phyloP scores from a whole-genome alignment of 1,284 basidiomycete species.

The Stygiomarasmius scandens region DNA sequence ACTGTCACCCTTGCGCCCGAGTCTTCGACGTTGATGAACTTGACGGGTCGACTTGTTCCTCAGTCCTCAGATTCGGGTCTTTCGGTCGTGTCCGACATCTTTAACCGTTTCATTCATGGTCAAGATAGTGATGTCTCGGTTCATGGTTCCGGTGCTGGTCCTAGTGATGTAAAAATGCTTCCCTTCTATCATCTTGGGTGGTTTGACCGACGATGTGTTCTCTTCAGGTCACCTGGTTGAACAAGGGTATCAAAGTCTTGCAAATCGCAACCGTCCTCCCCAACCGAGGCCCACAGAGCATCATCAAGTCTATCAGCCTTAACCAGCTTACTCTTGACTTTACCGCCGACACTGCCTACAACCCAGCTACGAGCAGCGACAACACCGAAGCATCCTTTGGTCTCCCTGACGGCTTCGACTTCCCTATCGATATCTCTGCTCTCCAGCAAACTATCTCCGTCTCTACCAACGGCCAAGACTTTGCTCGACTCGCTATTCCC shows the following conservation, averaged over 20 bases:
- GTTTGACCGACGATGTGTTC: conserved; percentile 1
- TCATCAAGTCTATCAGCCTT: conserved; percentile 70
- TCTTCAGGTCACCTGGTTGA: conserved; percentile 70
- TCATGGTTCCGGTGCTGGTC: conserved; percentile 65
- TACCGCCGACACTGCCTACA: conserved; percentile 55
- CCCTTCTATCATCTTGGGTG: too few species aligned
- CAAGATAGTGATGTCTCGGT: conserved; percentile 64
- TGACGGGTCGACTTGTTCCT: conserved; percentile 69
- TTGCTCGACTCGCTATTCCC: conserved; percentile 68
- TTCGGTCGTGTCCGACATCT: conserved; percentile 63
- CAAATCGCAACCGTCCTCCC: conserved; percentile 64
- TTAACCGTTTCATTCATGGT: conserved; percentile 77
- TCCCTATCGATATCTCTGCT: conserved; percentile 70
- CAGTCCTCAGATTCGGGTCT: conserved; percentile 60
- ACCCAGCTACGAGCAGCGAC: conserved; percentile 61
- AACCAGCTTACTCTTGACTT: conserved; percentile 70
- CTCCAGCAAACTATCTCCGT: conserved; percentile 67
- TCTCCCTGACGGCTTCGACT: conserved; percentile 60
- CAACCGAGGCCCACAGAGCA: conserved; percentile 60
- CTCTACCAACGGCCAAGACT: conserved; percentile 53
- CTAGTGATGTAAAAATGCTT: conserved; percentile 49
- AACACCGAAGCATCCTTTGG: conserved; percentile 66
- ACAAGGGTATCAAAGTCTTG: conserved; percentile 72
- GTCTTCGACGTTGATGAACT: conserved; percentile 55
- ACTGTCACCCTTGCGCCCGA: conserved; percentile 60